Percentiles rank a stretch among this genome's conserved stretches.
These are phyloP conservation scores for Xylaria scruposa DNA, from an alignment of 495 filamentous ascomycete genomes.

Conservation along the genomic window DNA sequence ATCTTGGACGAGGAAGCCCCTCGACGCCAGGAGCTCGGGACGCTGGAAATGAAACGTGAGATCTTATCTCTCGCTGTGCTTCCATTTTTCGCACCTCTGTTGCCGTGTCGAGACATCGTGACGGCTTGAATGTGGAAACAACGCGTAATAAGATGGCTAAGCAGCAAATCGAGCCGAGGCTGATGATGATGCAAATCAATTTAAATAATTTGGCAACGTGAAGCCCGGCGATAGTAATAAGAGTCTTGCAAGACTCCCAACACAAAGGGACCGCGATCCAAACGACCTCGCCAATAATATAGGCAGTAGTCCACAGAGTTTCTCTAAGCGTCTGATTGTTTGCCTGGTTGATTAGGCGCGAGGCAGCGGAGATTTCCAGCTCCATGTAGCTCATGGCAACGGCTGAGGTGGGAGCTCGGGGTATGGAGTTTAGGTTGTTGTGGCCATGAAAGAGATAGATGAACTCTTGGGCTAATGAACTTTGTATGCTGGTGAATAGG, in stretches of 20 bases:
- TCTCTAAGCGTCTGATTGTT: neutral
- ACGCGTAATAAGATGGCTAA: neutral
- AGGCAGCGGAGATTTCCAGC: neutral
- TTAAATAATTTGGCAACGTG: neutral
- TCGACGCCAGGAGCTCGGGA: neutral
- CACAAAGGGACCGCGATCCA: neutral
- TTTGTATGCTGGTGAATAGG: neutral
- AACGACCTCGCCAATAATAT: neutral
- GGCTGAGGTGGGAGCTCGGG: neutral
- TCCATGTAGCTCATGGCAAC: neutral
- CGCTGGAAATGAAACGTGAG: neutral
- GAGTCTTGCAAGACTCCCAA: neutral
- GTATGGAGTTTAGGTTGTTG: neutral
- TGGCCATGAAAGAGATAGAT: neutral
- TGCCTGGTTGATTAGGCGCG: neutral
- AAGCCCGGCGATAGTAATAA: neutral
- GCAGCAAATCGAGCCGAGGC: neutral
- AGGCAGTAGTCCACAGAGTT: neutral
- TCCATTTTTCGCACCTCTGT: neutral
- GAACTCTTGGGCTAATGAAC: neutral
- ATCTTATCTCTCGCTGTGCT: neutral
- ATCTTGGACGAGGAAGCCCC: neutral
- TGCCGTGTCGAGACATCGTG: constrained; percentile 2
- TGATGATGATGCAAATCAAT: neutral
- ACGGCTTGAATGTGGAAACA: neutral